Conservation (phyloP, 2,329 filamentous ascomycete genomes). For the Leptographium lundbergii region DNA sequence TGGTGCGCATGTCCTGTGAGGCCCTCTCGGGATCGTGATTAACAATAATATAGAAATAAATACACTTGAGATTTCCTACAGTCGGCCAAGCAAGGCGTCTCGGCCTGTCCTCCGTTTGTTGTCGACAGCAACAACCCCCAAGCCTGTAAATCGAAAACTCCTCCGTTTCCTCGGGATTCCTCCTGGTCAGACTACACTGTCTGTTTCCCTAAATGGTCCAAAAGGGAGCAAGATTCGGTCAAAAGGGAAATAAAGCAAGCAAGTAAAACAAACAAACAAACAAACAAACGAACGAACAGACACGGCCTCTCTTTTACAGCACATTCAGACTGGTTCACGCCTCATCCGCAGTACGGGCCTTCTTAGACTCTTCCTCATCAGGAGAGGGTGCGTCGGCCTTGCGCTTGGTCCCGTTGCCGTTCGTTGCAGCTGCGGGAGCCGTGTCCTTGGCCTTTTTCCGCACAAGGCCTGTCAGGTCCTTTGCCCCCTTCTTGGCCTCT, state of each 20-base stretch:
- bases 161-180: not conserved
- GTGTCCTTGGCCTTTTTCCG: constrained; percentile 46
- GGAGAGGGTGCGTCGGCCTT: constrained; percentile 25
- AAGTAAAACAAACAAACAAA: not conserved
- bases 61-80: not conserved
- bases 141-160: not conserved
- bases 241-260: not conserved
- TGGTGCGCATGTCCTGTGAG: no score
- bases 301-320: not conserved
- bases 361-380: constrained; percentile 22
- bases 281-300: no score
- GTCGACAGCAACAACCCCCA: not conserved
- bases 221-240: not conserved
- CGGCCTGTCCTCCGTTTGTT: not conserved
- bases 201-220: not conserved
- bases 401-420: constrained; percentile 27
- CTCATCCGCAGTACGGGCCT: constrained; percentile 14
- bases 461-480: constrained; percentile 61
- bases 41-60: not conserved
- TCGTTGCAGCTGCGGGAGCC: constrained; percentile 3
- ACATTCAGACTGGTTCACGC: not conserved
- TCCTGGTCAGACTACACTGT: not conserved
- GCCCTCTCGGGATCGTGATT: not conserved
- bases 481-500: constrained; percentile 62
- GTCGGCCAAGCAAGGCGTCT: not conserved